Base-by-base conservation (phyloP, 164 flowering plant species). In the Magnolia officinalis region DNA sequence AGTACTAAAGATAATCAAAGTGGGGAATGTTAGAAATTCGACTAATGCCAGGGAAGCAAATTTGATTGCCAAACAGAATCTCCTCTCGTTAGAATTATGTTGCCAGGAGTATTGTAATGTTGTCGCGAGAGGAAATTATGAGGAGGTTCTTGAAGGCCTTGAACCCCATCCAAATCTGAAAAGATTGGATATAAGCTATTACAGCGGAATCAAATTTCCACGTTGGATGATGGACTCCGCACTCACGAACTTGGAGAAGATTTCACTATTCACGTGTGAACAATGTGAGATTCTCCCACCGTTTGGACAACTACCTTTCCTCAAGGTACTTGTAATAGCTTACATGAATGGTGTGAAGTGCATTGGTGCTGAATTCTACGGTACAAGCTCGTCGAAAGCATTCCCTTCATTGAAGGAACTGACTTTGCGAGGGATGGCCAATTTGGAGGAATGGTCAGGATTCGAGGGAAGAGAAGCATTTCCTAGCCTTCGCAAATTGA, bases 121-220 rank as follows among this genome's bases (percentile, higher is more conserved):
- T 8, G 65, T 1, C 4, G 37, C 0, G 14, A 8, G 8, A 23
- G 29, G 1, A 65, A 65, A 65, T 8, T 20, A 8, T 0, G n/a
- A 67, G 20, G 72, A 52, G 24, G 16, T 75, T 14, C 21, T 75
- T 18, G 50, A 52, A 26, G 10, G 20, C 18, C 72, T 75, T 8
- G 24, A 75, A 55, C 77, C 77, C 21, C 77, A 67, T 21, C 23
- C 63, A 10, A 55, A 55, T 19, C 31, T 75, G 50, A 67, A 67
- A 49, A 70, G 1, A 0, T 21, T 65, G 29, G 14, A 8, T 2
- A 0, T 69, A n/a, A 6, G 13, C 0, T 13, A 1, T 4, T 65
- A 76, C 20, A 13, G 1, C 0, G 78, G 65, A 2, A 26, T 13
- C 9, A 29, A 5, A 1, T 26, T 76, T n/a, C 72, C 78, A 26